phyloP scores from a whole-genome alignment of 2,329 filamentous ascomycete genomes.

The Aureobasidium subglaciale region DNA sequence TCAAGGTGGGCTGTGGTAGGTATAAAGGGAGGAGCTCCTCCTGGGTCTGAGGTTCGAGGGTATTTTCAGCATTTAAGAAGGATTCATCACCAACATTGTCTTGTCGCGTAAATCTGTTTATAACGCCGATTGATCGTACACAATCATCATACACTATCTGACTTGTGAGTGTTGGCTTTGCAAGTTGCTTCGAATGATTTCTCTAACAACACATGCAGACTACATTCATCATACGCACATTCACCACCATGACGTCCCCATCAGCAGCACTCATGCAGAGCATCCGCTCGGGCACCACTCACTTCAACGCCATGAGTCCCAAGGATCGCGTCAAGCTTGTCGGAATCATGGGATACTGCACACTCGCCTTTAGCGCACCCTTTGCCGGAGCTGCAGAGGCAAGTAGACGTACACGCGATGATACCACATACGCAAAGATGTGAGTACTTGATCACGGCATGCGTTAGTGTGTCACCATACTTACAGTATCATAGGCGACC shows the following conservation, averaged over 20 bases:
- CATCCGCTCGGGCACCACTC: conserved; percentile 22
- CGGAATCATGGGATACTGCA: conserved; percentile 28
- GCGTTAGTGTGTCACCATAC: background rate
- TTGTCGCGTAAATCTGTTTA: no score
- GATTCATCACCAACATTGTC: background rate
- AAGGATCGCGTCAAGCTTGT: conserved; percentile 24
- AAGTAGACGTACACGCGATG: conserved; percentile 25
- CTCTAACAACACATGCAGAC: background rate
- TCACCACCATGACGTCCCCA: background rate
- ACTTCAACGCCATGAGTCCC: conserved; percentile 15
- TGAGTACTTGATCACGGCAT: conserved; percentile 17
- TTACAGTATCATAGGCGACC: conserved; percentile 22
- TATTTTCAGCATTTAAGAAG: background rate
- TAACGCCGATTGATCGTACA: no score
- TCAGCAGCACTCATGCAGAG: conserved; percentile 19
- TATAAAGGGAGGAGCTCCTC: background rate
- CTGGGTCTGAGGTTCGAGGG: background rate
- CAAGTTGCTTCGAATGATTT: background rate
- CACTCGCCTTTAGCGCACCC: conserved; percentile 28
- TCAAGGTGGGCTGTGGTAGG: background rate
- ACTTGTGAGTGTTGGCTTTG: background rate
- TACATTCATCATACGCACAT: background rate
- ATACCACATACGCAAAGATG: conserved; percentile 27
- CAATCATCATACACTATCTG: no score
- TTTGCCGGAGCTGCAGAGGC: conserved; percentile 29